Evolutionary conservation across 768 basidiomycete genomes (phyloP), one percentile per base, ranked within the genome.

Genomic region (Mycena olivaceomarginata): DNA sequence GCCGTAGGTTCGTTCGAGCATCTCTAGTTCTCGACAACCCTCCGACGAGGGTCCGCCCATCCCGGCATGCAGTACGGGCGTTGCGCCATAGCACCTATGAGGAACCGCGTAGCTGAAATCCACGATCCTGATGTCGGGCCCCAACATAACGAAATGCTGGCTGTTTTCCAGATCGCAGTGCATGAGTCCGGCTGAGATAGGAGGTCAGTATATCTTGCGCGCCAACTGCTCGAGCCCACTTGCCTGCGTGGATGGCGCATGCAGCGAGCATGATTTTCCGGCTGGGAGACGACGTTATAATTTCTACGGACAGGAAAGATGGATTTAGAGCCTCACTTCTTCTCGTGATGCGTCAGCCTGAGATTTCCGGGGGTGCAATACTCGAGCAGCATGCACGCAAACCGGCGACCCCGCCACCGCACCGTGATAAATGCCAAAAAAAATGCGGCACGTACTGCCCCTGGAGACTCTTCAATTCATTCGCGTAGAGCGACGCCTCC

Each of bases 221-320:
- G 20, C 1, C 5, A 31, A 31, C 18, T 25, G 16, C 39, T 41
- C 11, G n/a, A 37, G n/a, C 0, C n/a, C 13, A 73, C 77, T 25
- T 43, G 46, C 77, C 77, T 1, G 12, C 4, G 60, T 79, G 78
- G 11, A 79, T 4, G 20, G 78, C 75, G 40, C 72, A 74, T 45
- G 63, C 72, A 6, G 78, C 78, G 31, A 79, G 70, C 74, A 79
- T 79, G 31, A 70, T 25, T 68, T 68, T 60, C 3, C 78, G 78
- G n/a, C 78, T 79, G 68, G 3, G 25, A 60, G 20, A 16, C 6
- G 48, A 20, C 11, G 48, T 62, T 16, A 57, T 46, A 41, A 41
- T 25, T 4, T 25, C 2, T 20, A 59, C 11, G 22, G n/a, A 1
- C 15, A 15, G 18, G 18, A 67, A 13, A 13, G 20, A 62, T 7